These are phyloP conservation scores for Eimeria falciformis DNA, from an alignment of 169 alveolate genomes.

Conservation along the genomic window DNA sequence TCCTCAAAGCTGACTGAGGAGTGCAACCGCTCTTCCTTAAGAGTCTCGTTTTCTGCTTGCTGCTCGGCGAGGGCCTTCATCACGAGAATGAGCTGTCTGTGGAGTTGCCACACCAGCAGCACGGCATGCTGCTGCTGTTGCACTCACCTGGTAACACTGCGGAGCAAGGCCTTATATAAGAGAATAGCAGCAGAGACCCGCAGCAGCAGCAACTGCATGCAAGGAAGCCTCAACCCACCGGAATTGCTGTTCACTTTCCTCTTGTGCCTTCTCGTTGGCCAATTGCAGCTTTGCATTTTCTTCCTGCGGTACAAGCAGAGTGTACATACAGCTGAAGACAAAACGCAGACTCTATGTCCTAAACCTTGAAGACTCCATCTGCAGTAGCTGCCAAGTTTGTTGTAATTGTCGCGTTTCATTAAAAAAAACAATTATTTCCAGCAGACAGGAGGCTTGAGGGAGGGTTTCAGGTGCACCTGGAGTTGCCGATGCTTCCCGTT, in stretches of 20 bases:
- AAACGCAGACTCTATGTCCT: background rate
- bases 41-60: conserved; percentile 22
- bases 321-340: background rate
- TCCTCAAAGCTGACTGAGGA: background rate
- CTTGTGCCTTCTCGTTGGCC: conserved; percentile 6
- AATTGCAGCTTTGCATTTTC: conserved; percentile 22
- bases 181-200: no score
- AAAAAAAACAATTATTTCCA: background rate
- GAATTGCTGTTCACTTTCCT: conserved; percentile 46
- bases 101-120: background rate
- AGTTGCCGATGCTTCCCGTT: conserved; percentile 27
- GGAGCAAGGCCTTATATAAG: no score
- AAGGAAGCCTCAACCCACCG: background rate
- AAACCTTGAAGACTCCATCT: background rate
- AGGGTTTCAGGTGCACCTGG: conserved; percentile 11
- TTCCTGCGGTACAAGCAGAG: background rate
- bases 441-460: background rate
- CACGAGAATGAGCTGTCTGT: conserved; percentile 40
- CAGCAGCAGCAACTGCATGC: conserved; percentile 29
- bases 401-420: background rate
- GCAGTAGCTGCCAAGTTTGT: background rate
- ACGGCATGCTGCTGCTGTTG: no score
- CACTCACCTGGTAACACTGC: no score
- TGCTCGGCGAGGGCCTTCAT: conserved; percentile 57
- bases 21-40: conserved; percentile 28